Percentiles rank a stretch among this genome's conserved stretches.
Evolutionary conservation across 192 early-diverging fungal genomes (phyloP).

Genomic region (Coemansia sp.): DNA sequence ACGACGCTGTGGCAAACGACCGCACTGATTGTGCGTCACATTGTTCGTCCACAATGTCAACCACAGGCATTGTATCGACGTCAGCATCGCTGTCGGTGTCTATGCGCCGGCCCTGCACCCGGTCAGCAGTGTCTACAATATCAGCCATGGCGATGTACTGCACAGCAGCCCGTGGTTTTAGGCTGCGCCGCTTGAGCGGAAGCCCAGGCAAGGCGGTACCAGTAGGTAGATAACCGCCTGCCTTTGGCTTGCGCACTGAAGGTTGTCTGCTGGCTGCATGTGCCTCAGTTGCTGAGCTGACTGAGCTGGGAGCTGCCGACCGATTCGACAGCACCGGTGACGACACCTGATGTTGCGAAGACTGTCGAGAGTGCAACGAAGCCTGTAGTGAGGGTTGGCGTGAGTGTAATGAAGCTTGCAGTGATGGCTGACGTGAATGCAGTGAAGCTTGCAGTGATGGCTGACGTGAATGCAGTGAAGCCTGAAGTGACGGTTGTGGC

Average conservation of each 20-base stretch:
- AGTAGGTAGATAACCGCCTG: conserved; percentile 24
- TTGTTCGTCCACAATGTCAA: not conserved
- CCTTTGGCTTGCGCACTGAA: conserved; percentile 1
- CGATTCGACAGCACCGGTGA: not conserved
- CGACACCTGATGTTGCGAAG: not conserved
- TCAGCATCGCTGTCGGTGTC: conserved; percentile 3
- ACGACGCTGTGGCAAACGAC: conserved; percentile 29
- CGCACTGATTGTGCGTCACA: conserved; percentile 18
- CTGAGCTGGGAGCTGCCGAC: not conserved
- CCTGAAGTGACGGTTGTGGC: not conserved
- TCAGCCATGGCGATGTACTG: conserved; percentile 42
- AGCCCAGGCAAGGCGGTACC: conserved; percentile 33
- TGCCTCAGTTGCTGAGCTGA: not conserved
- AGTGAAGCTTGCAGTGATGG: not conserved
- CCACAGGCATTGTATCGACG: not conserved
- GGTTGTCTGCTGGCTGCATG: not conserved
- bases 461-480: not conserved
- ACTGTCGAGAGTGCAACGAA: not conserved
- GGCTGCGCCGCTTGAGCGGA: conserved; percentile 16
- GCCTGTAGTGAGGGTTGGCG: not conserved
- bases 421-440: not conserved
- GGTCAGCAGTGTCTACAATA: conserved; percentile 34
- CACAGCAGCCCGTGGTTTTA: conserved; percentile 29
- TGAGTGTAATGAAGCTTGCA: not conserved
- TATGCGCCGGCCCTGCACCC: conserved; percentile 6